Conservation (phyloP, 1,284 basidiomycete species). For the Violaceomyces palustris region DNA sequence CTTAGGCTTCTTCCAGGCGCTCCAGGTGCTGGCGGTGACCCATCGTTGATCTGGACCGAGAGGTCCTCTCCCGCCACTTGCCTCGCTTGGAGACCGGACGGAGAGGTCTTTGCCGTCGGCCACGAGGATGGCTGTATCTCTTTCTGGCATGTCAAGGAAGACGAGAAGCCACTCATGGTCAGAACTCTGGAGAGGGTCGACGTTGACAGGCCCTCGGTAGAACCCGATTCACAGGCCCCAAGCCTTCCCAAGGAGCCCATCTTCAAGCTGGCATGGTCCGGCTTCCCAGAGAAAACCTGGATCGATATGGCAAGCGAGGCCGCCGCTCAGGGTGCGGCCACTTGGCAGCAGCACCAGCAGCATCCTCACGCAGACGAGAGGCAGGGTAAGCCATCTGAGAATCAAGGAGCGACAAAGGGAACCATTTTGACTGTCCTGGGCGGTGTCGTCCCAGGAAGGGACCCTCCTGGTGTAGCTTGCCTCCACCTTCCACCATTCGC, state of each 20-base stretch:
- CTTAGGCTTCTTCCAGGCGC: slow-evolving; percentile 44
- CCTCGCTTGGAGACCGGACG: slow-evolving; percentile 64
- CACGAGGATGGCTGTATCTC: slow-evolving; percentile 81
- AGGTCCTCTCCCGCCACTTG: slow-evolving; percentile 69
- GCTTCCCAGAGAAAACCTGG: slow-evolving; percentile 43
- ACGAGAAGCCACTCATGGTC: slow-evolving; percentile 72
- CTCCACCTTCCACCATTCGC: slow-evolving; percentile 70
- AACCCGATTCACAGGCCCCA: too few species aligned
- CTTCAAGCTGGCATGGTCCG: slow-evolving; percentile 76
- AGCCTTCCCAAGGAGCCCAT: slow-evolving; percentile 66
- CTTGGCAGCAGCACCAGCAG: too few species aligned
- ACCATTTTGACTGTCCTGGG: slow-evolving; percentile 67
- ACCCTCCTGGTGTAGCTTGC: slow-evolving; percentile 65
- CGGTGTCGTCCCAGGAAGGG: slow-evolving; percentile 58
- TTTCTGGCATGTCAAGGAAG: slow-evolving; percentile 79
- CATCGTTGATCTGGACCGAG: slow-evolving; percentile 60
- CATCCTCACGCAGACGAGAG: slow-evolving; percentile 4
- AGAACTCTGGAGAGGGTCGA: slow-evolving; percentile 54
- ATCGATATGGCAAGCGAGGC: slow-evolving; percentile 27
- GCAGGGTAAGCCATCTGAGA: slow-evolving; percentile 6
- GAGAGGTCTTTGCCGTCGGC: slow-evolving; percentile 60
- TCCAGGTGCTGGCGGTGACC: slow-evolving; percentile 56
- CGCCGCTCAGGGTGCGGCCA: slow-evolving; percentile 10
- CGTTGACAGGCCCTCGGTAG: slow-evolving; percentile 34
- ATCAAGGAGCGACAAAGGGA: slow-evolving; percentile 3